Conservation (phyloP, 306 rosid species). For the Cicer chorassanicum region DNA sequence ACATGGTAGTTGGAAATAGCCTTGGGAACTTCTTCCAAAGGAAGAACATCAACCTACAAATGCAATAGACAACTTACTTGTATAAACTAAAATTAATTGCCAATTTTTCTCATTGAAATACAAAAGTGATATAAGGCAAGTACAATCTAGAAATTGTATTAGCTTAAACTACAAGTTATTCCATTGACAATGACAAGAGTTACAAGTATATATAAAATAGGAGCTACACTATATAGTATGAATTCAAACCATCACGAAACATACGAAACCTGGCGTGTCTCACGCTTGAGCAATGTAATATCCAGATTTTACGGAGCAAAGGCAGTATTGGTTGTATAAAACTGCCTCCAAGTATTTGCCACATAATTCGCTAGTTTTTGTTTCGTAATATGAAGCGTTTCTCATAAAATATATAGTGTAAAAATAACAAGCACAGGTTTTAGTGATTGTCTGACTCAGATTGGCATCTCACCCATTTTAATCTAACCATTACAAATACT, state of each 20-base stretch:
- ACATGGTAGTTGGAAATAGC: slow-evolving; percentile 66
- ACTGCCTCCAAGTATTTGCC: no score
- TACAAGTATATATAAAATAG: slow-evolving; percentile 1
- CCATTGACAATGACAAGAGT: slow-evolving; percentile 28
- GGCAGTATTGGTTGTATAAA: no score
- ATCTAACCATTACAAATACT: not conserved
- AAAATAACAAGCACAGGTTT: not conserved
- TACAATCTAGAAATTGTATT: not conserved
- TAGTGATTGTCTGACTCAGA: not conserved
- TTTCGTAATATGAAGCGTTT: no score
- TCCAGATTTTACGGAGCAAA: no score
- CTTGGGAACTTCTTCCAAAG: slow-evolving; percentile 68
- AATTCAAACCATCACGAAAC: no score
- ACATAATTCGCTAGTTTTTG: no score
- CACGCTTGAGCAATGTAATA: no score
- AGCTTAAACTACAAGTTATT: slow-evolving; percentile 14
- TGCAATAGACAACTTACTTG: not conserved
- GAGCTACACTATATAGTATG: no score
- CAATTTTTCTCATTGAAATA: slow-evolving; percentile 1
- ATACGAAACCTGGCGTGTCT: no score
- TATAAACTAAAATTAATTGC: not conserved
- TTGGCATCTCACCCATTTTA: not conserved
- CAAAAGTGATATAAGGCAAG: not conserved
- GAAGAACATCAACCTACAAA: slow-evolving; percentile 77
- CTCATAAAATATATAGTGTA: not conserved